Percentiles rank a stretch among this genome's conserved stretches.
Conservation (phyloP, 225 moss, liverwort and hornwort genomes). For the Pleurozium schreberi region DNA sequence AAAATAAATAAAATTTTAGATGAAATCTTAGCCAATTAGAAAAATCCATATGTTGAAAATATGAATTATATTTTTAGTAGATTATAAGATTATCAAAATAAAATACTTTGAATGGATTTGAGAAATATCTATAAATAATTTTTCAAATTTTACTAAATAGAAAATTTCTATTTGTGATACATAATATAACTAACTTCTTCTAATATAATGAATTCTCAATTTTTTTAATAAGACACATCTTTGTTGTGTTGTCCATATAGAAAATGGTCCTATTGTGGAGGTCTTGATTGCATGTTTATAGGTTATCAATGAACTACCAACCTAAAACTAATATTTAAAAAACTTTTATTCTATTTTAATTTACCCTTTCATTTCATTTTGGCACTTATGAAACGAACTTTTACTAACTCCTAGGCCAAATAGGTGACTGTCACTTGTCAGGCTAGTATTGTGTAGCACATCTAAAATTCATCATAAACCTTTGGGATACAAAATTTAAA, state of each 20-base stretch:
- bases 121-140: not conserved
- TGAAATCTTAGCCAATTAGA: not conserved
- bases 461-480: not conserved
- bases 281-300: not conserved
- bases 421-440: accelerated
- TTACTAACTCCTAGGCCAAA: accelerated
- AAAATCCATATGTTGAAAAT: not conserved
- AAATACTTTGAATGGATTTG: not conserved
- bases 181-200: not conserved
- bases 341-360: not conserved
- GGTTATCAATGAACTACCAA: not conserved
- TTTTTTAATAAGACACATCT: not conserved
- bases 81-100: not conserved
- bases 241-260: accelerated
- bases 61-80: not conserved
- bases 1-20: not conserved
- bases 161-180: not conserved
- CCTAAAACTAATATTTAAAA: not conserved
- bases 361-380: not conserved
- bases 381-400: accelerated
- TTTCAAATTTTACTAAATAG: not conserved
- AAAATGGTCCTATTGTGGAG: accelerated
- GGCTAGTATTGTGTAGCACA: too few relatives aligned
- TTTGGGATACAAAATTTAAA: too few relatives aligned
- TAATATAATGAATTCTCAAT: too few relatives aligned